Evolutionary conservation across 1,284 basidiomycete genomes (phyloP), one percentile per base, ranked within the genome.

Genomic region (Sanghuangporus baumii): DNA sequence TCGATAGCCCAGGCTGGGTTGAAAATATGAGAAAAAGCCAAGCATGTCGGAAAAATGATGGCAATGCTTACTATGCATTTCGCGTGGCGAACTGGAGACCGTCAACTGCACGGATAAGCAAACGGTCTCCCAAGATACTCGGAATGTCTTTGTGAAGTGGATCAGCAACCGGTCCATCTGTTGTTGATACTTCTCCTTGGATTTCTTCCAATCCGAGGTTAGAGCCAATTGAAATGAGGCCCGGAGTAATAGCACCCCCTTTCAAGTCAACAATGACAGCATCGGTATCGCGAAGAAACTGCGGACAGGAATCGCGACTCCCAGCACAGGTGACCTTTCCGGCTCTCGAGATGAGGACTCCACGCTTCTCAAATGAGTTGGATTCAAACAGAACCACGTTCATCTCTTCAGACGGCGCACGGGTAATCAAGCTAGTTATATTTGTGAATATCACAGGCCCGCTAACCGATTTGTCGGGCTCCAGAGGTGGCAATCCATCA

Each of bases 11-110:
- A 84, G 74, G 36, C 87, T 89, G 61, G 26, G 4, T 31, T 31
- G 26, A n/a, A 12, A 52, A 18, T 31, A 38, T 40, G 18, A 40
- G 34, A 3, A 50, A 9, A 77, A 2, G 37, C 16, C 5, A n/a
- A 7, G n/a, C 3, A 31, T 31, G 26, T 31, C 26, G 26, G 26
- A 31, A 1, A 34, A 58, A 43, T 34, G 55, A 18, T 2, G 31
- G 12, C 16, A 31, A 31, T 6, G 79, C 89, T 67, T 71, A 91
- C 89, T 91, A 77, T 37, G 87, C 84, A 73, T 93, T 83, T n/a
- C 91, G 82, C 43, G 84, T 86, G 1, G 79, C 84, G 70, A 88
- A 93, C 64, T 84, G 77, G 12, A 93, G 79, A 0, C 91, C 93
- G 70, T 95, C 93, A 7, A 81, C 82, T 2, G 89, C 93, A 46